phyloP scores from a whole-genome alignment of 495 filamentous ascomycete species.

The Podospora tetraspora region DNA sequence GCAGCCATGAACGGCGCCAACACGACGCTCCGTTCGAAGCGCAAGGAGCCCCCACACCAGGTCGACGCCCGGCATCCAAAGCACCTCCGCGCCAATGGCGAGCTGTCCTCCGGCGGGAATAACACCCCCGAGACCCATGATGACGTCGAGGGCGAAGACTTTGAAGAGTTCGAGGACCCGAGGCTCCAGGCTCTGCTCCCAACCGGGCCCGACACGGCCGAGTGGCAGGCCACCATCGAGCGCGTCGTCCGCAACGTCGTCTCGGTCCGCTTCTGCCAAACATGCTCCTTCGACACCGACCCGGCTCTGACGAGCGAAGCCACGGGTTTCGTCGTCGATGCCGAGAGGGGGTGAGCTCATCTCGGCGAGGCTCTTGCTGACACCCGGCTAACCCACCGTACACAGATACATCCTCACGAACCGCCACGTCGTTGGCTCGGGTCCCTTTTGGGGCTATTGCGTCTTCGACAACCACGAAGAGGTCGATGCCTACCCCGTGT shows the following conservation, averaged over 20 bases:
- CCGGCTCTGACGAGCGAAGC: slow-evolving; percentile 89
- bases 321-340: slow-evolving; percentile 96
- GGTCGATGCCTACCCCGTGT: slow-evolving; percentile 96
- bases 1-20: slow-evolving; percentile 39
- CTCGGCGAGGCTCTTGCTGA: slow-evolving; percentile 24
- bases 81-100: slow-evolving; percentile 44
- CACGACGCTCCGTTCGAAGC: slow-evolving; percentile 41
- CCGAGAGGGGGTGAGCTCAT: slow-evolving; percentile 68
- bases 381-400: slow-evolving; percentile 30
- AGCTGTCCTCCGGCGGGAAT: slow-evolving; percentile 39
- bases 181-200: slow-evolving; percentile 35
- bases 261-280: slow-evolving; percentile 97
- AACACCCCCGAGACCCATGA: slow-evolving; percentile 42
- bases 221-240: slow-evolving; percentile 97
- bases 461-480: slow-evolving; percentile 98
- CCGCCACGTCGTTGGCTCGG: slow-evolving; percentile 91
- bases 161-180: slow-evolving; percentile 33
- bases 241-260: slow-evolving; percentile 88
- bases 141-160: slow-evolving; percentile 34
- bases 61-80: slow-evolving; percentile 44
- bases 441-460: slow-evolving; percentile 95
- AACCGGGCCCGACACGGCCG: slow-evolving; percentile 73
- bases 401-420: slow-evolving; percentile 69
- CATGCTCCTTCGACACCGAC: slow-evolving; percentile 96
- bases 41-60: slow-evolving; percentile 41